phyloP scores from a whole-genome alignment of 1,139 yeast genomes.

The Debaryomyces sp. region DNA sequence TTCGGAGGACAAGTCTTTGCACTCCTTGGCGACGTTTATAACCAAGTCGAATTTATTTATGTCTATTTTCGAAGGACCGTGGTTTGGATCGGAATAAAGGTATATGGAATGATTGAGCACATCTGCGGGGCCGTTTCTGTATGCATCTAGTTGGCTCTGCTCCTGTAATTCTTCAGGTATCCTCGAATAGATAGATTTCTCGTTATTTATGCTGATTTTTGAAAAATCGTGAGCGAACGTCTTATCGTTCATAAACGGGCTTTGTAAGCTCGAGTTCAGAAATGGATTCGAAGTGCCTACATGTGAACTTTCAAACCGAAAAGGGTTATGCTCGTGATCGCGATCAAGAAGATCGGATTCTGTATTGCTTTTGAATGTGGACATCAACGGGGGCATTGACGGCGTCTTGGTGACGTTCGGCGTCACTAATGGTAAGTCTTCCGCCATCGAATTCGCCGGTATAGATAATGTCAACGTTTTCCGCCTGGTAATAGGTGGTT shows the following conservation, averaged over 20 bases:
- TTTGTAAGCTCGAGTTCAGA: slow-evolving; percentile 5
- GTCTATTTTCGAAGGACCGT: slow-evolving; percentile 31
- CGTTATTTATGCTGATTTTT: slow-evolving; percentile 5
- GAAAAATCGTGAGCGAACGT: slow-evolving; percentile 7
- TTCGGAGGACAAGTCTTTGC: slow-evolving; percentile 39
- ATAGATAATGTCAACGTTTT: slow-evolving; percentile 28
- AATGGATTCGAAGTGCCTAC: slow-evolving; percentile 2
- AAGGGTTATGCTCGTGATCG: neutral
- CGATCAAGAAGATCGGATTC: neutral
- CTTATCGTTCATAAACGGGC: slow-evolving; percentile 9
- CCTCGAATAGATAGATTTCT: slow-evolving; percentile 5
- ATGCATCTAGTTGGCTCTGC: slow-evolving; percentile 51
- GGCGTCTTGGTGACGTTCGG: slow-evolving; percentile 23
- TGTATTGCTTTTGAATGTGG: slow-evolving; percentile 5
- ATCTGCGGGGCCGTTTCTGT: slow-evolving; percentile 80
- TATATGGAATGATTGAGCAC: slow-evolving; percentile 44
- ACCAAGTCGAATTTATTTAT: slow-evolving; percentile 69
- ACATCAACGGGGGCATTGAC: slow-evolving; percentile 16
- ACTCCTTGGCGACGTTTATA: slow-evolving; percentile 86
- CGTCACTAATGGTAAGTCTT: slow-evolving; percentile 14
- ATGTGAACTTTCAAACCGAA: neutral
- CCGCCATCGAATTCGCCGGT: slow-evolving; percentile 17
- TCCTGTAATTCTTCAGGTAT: slow-evolving; percentile 48
- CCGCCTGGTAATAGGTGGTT: slow-evolving; percentile 16
- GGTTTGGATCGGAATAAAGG: slow-evolving; percentile 33